A percentile compares a stretch with the other conserved stretches of the same genome.
phyloP scores from a whole-genome alignment of 495 filamentous ascomycete genomes.

The Penicillium cinerascens region DNA sequence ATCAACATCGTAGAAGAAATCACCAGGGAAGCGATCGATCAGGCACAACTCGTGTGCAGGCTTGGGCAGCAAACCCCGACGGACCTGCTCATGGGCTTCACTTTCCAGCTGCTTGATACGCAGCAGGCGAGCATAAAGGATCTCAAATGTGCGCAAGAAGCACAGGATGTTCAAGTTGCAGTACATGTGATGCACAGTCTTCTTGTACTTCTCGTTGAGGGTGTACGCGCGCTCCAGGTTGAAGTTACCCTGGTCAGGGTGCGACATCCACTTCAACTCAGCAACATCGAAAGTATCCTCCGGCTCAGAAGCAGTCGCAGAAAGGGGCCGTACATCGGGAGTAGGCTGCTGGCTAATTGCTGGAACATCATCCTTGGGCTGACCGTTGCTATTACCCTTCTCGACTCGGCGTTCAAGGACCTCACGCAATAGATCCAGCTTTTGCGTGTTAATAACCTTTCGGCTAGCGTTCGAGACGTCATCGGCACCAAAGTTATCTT shows the following conservation, averaged over 20 bases:
- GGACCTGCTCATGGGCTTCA: constrained; percentile 67
- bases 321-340: constrained; percentile 62
- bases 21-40: constrained; percentile 69
- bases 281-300: constrained; percentile 46
- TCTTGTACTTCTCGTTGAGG: constrained; percentile 75
- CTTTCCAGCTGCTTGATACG: constrained; percentile 75
- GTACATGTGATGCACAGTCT: constrained; percentile 79
- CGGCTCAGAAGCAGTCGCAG: constrained; percentile 43
- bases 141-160: constrained; percentile 89
- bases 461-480: constrained; percentile 52
- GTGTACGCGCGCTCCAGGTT: constrained; percentile 60
- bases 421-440: constrained; percentile 76
- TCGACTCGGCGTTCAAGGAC: constrained; percentile 72
- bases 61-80: constrained; percentile 61
- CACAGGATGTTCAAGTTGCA: constrained; percentile 84
- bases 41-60: constrained; percentile 77
- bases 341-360: constrained; percentile 38
- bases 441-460: constrained; percentile 65
- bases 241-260: constrained; percentile 51
- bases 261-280: constrained; percentile 57
- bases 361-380: constrained; percentile 66
- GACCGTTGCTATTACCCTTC: constrained; percentile 47
- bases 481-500: constrained; percentile 48
- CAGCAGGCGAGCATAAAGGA: constrained; percentile 76
- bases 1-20: constrained; percentile 71